A percentile compares a stretch with the other conserved stretches of the same genome.
Conservation (phyloP, 2,329 filamentous ascomycete genomes). For the Cladosporium sp. region DNA sequence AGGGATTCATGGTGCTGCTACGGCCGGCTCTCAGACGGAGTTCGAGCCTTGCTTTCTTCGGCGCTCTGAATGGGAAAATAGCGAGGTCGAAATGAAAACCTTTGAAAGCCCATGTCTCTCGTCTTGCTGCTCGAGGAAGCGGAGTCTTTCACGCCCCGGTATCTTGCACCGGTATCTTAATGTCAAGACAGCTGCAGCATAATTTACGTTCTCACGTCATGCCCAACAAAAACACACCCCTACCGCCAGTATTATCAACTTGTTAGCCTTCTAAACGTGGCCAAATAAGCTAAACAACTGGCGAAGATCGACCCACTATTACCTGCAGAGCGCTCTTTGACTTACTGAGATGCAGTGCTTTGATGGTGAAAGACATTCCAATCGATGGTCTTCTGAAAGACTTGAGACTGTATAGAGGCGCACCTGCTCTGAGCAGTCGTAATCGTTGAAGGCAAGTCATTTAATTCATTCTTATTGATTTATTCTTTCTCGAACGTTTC, state of each 20-base stretch:
- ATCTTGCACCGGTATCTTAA: neutral
- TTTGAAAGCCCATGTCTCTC: conserved; percentile 12
- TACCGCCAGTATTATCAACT: conserved; percentile 81
- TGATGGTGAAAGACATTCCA: conserved; percentile 75
- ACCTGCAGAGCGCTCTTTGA: conserved; percentile 75
- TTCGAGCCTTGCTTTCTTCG: conserved; percentile 13
- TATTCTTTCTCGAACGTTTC: too few relatives aligned
- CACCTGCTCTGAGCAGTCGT: too few relatives aligned
- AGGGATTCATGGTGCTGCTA: conserved; percentile 10
- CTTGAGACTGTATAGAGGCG: neutral
- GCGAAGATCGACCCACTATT: conserved; percentile 73
- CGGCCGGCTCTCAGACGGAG: conserved; percentile 9
- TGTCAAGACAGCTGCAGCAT: neutral
- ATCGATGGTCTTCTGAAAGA: neutral
- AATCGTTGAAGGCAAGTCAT: too few relatives aligned
- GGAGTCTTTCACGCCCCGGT: neutral
- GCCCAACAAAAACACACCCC: too few relatives aligned
- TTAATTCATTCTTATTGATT: too few relatives aligned
- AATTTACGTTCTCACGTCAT: neutral
- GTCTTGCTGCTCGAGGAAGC: conserved; percentile 3
- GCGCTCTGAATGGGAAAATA: conserved; percentile 12
- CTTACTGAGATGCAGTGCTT: conserved; percentile 66
- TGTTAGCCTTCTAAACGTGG: conserved; percentile 64
- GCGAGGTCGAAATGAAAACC: conserved; percentile 14
- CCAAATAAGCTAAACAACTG: conserved; percentile 85